Percentiles rank a stretch among this genome's conserved stretches.
Conservation (phyloP, 2,329 filamentous ascomycete genomes). For the Endothia cerciana region DNA sequence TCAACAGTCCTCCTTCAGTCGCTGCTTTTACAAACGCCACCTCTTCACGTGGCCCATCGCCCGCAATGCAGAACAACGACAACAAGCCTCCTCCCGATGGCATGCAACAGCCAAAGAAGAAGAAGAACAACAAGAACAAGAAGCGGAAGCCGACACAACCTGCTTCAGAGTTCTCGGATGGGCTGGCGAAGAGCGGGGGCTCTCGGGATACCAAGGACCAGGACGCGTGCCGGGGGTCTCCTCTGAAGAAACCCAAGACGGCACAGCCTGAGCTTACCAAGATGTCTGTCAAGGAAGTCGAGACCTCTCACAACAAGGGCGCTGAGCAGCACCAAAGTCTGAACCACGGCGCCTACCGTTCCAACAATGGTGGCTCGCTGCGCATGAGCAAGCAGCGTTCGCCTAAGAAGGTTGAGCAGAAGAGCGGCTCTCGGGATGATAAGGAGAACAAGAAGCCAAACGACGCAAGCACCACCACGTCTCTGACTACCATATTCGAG, state of each 20-base stretch:
- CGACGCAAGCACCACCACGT: conserved; percentile 2
- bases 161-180: neutral
- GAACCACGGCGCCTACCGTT: conserved; percentile 32
- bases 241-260: conserved; percentile 16
- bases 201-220: conserved; percentile 9
- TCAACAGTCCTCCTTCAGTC: conserved; percentile 5
- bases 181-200: conserved; percentile 15
- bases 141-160: conserved; percentile 20
- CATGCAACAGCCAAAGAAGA: conserved; percentile 12
- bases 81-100: neutral
- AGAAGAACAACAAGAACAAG: conserved; percentile 18
- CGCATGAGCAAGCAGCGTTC: conserved; percentile 31
- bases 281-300: neutral
- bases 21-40: neutral
- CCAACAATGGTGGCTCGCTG: conserved; percentile 41
- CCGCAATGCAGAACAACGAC: conserved; percentile 3
- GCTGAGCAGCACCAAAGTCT: neutral
- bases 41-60: conserved; percentile 6
- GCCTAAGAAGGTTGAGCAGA: conserved; percentile 18
- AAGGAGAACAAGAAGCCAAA: neutral
- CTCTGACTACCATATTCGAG: conserved; percentile 16
- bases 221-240: conserved; percentile 2
- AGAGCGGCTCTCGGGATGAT: conserved; percentile 3
- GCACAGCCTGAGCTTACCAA: neutral
- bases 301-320: neutral